Base-by-base conservation (phyloP, 1,284 basidiomycete genomes). In the Fomitiporia mediterranea region DNA sequence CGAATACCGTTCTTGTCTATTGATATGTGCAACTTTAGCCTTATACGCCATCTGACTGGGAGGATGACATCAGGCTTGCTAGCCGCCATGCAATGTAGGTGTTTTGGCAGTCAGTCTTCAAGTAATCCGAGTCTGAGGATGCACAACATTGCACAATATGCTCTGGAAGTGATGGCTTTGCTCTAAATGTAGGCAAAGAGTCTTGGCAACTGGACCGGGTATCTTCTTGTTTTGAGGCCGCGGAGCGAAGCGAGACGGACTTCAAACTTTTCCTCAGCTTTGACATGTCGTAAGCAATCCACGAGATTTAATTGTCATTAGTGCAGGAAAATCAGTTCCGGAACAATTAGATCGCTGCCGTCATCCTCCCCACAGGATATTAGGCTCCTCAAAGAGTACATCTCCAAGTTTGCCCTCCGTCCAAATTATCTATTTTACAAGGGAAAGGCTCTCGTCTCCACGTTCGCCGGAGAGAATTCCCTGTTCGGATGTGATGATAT, bases 201-300 rank as follows among this genome's bases (percentile, higher is more conserved):
- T 65, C 68, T 30, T 92, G 87, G 85, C 80, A 89, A 65, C 70
- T 79, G 46, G 74, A 71, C 51, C 78, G 82, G 43, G 80, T 89
- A 11, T 72, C 74, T 13, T 78, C 15, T 4, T 43, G 21, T 15
- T 43, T 44, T 23, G 58, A 53, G 13, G 15, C n/a, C 37, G 37
- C 63, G 78, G 77, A 32, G 75, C 47, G 83, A 83, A 46, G 83
- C 83, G 13, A 65, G 68, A 72, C 77, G 6, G 73, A 70, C 52
- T 93, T 93, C 75, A 88, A 89, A 68, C 71, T 92, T 46, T 91
- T 91, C 73, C 67, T 92, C 64, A 88, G 84, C 19, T 80, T 91
- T 51, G 90, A 92, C 68, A 89, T 93, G 86, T 78, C 82, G 76
- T 85, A 58, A 37, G 35, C 11, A n/a, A 3, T 37, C 35, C 5